Evolutionary conservation across 2,329 filamentous ascomycete species (phyloP), one percentile per base, ranked within the genome.

Genomic region (Beauveria caledonica): DNA sequence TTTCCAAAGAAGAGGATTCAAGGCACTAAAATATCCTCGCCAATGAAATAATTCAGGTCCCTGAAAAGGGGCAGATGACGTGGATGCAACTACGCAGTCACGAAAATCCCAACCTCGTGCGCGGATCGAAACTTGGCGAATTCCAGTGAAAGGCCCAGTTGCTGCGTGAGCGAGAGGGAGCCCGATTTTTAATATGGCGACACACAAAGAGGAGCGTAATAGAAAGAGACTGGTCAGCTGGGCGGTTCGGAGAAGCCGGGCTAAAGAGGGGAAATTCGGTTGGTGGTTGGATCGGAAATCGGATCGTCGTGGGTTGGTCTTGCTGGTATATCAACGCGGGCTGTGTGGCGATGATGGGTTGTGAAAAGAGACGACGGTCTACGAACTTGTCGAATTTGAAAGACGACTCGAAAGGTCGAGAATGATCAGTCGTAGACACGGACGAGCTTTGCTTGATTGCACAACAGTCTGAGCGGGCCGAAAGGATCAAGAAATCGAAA

Each of bases 71-170:
- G 27, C 17, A 29, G n/a, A 27, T 8, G n/a, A n/a, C 33, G 40
- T 46, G 29, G 42, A 21, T 39, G 40, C 50, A 46, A 60, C 29
- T 53, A 49, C 33, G 40, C 29, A 54, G 58, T 53, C 44, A 53
- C 40, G 49, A 39, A 48, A 46, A 48, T 36, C 49, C 58, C 50
- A 60, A 54, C 58, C 58, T 60, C 50, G 40, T 60, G 40, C 33
- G 50, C 55, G 46, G 45, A 44, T 33, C 49, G 40, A 60, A 39
- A 60, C 58, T 60, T 23, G 58, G 50, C 33, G 58, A 60, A 60
- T 60, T 60, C 58, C 58, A 60, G 58, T 60, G 58, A 25, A 40
- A 39, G 58, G 58, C 50, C 39, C 19, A 55, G 42, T 49, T 49
- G 42, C 29, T 48, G 50, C 8, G 42, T 54, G 21, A 36, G 42